phyloP scores from a whole-genome alignment of 2,329 filamentous ascomycete species.

The Aspergillus brasiliensis region DNA sequence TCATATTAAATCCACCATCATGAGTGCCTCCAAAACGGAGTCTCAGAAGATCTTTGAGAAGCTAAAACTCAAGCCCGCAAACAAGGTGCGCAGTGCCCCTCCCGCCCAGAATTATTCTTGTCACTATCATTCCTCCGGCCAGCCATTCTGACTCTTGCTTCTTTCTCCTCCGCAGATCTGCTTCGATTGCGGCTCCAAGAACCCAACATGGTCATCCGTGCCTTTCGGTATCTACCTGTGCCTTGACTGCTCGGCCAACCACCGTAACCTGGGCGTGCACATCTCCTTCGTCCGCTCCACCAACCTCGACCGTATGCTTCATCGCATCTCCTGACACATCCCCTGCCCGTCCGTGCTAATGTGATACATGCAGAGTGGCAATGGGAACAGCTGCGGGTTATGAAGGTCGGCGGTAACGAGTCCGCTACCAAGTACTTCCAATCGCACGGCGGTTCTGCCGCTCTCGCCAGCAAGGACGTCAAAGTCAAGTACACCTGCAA shows the following conservation, averaged over 20 bases:
- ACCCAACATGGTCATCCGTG: conserved; percentile 97
- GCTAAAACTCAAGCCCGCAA: conserved; percentile 88
- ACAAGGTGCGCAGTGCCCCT: conserved; percentile 69
- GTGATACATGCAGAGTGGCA: conserved; percentile 73
- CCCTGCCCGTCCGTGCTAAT: conserved; percentile 23
- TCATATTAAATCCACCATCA: conserved; percentile 33
- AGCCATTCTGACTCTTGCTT: conserved; percentile 18
- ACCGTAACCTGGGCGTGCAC: conserved; percentile 96
- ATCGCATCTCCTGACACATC: conserved; percentile 5
- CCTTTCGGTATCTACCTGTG: conserved; percentile 97
- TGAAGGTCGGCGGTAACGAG: conserved; percentile 99
- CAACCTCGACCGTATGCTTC: conserved; percentile 87
- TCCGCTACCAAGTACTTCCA: conserved; percentile 98
- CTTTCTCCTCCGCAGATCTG: conserved; percentile 66
- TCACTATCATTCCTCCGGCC: neutral
- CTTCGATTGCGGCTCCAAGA: conserved; percentile 97
- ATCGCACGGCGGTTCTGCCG: conserved; percentile 89
- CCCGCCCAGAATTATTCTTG: conserved; percentile 20
- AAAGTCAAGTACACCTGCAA: conserved; percentile 96
- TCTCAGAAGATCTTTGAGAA: conserved; percentile 98
- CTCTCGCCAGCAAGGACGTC: conserved; percentile 91
- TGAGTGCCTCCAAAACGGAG: conserved; percentile 85
- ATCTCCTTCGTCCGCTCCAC: conserved; percentile 99
- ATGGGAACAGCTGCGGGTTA: conserved; percentile 95
- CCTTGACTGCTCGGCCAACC: conserved; percentile 94